Evolutionary conservation across 345 rosid genomes (phyloP).

Genomic region (Raphanus raphanistrum): DNA sequence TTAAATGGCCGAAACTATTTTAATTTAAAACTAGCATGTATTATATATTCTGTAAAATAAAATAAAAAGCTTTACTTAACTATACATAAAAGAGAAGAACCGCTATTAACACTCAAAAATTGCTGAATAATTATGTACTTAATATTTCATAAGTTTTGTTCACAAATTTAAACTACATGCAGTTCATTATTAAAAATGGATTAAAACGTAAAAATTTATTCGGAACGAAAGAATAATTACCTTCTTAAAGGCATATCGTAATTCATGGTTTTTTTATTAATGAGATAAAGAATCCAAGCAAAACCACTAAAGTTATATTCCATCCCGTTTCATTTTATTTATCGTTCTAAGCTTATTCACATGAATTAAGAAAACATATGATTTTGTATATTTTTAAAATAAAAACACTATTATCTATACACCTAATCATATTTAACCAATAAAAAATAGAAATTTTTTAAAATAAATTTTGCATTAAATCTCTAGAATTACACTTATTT

Average conservation of each 20-base stretch:
- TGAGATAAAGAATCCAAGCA: slow-evolving; percentile 11
- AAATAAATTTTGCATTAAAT: no score
- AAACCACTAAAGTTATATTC: neutral
- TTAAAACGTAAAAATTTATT: neutral
- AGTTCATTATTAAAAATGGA: neutral
- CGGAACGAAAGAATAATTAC: neutral
- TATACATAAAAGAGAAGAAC: neutral
- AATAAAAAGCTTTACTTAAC: neutral
- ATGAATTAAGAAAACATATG: no score
- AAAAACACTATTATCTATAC: no score
- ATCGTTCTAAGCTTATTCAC: no score
- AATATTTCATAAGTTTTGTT: neutral
- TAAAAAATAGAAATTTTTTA: no score
- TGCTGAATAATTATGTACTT: neutral
- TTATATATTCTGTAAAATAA: neutral
- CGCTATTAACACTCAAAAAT: neutral
- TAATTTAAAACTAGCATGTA: neutral
- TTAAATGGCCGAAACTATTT: no score
- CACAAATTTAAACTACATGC: neutral
- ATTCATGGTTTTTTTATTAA: neutral
- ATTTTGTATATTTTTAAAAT: no score
- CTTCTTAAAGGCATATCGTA: neutral
- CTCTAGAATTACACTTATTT: no score
- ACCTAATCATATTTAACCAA: no score
- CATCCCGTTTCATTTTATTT: no score